Evolutionary conservation across 2,329 filamentous ascomycete genomes (phyloP).

Genomic region (Beauveria pseudobassiana): DNA sequence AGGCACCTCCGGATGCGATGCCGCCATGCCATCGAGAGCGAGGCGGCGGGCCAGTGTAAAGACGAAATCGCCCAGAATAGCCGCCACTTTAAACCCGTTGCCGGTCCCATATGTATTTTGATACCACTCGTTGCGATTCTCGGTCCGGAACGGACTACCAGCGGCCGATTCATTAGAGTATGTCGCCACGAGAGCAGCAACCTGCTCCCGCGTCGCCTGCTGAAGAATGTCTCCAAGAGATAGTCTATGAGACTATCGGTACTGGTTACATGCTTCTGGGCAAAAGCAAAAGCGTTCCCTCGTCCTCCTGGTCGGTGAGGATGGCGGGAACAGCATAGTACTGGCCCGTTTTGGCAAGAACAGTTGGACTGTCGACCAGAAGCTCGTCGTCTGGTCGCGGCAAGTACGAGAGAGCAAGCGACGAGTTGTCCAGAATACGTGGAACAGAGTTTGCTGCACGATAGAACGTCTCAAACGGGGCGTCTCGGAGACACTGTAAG

Average conservation of each 20-base stretch:
- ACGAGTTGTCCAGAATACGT: conserved; percentile 57
- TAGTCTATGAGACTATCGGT: conserved; percentile 54
- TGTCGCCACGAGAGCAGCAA: conserved; percentile 50
- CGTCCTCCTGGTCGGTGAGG: conserved; percentile 71
- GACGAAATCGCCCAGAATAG: conserved; percentile 65
- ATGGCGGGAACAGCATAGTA: conserved; percentile 44
- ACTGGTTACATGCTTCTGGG: conserved; percentile 60
- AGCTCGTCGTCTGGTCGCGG: conserved; percentile 63
- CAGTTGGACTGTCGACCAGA: conserved; percentile 56
- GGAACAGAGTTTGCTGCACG: conserved; percentile 64
- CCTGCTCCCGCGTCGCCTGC: conserved; percentile 40
- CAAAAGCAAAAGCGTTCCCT: conserved; percentile 66
- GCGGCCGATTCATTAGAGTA: conserved; percentile 48
- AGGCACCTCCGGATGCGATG: too few species aligned
- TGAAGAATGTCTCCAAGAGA: conserved; percentile 53
- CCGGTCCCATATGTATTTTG: conserved; percentile 28
- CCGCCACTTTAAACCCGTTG: conserved; percentile 63
- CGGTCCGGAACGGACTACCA: conserved; percentile 67
- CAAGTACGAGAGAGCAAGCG: conserved; percentile 64
- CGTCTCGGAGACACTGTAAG: neutral
- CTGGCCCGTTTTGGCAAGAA: conserved; percentile 42
- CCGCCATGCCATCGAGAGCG: too few species aligned
- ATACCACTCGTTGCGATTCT: conserved; percentile 61
- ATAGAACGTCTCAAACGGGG: conserved; percentile 39
- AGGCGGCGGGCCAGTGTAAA: conserved; percentile 44